Percentiles rank a stretch among this genome's conserved stretches.
phyloP scores from a whole-genome alignment of 441 rosid species.

The Dalechampia spathulata region DNA sequence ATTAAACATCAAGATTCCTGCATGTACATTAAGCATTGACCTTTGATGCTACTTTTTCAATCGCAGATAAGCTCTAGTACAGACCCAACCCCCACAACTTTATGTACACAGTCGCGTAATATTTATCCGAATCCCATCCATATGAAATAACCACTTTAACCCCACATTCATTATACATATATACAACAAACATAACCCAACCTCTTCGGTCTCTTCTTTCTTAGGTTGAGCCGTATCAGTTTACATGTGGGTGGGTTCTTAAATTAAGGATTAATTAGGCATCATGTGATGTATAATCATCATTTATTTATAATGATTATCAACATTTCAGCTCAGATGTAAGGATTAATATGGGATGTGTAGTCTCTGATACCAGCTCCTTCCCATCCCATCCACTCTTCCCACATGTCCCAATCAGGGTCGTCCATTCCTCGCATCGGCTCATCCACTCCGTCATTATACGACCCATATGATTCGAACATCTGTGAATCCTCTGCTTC shows the following conservation, averaged over 20 bases:
- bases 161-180: too few relatives aligned
- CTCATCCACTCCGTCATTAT: slow-evolving; percentile 38
- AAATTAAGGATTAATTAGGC: neutral
- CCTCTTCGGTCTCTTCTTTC: too few relatives aligned
- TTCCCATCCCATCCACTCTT: slow-evolving; percentile 99
- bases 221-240: too few relatives aligned
- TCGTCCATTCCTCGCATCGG: slow-evolving; percentile 51
- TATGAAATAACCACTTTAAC: too few relatives aligned
- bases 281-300: neutral
- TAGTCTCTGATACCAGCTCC: slow-evolving; percentile 84
- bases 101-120: too few relatives aligned
- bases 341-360: slow-evolving; percentile 77
- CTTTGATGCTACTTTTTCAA: too few relatives aligned
- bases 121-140: too few relatives aligned
- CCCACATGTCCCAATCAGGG: slow-evolving; percentile 75
- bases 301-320: neutral
- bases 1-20: too few relatives aligned
- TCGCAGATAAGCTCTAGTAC: too few relatives aligned
- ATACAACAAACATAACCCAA: too few relatives aligned
- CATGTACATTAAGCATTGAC: too few relatives aligned
- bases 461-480: slow-evolving; percentile 23
- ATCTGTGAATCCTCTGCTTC: slow-evolving; percentile 25
- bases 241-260: neutral
- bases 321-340: slow-evolving; percentile 29
- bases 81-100: too few relatives aligned